A percentile compares a stretch with the other conserved stretches of the same genome.
phyloP scores from a whole-genome alignment of 2,329 filamentous ascomycete species.

The Exserohilum turcica region DNA sequence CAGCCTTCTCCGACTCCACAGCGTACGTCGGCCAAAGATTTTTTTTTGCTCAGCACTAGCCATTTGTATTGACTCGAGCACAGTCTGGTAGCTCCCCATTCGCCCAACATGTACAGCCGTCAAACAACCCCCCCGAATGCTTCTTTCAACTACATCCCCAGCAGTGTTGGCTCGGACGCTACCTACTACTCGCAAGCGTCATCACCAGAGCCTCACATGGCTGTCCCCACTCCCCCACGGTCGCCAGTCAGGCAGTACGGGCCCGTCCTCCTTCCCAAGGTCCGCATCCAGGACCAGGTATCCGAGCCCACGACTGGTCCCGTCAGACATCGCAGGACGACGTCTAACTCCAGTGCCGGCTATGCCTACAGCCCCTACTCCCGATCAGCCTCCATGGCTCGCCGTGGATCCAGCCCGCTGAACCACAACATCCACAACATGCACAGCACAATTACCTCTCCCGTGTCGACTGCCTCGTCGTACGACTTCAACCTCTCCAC shows the following conservation, averaged over 20 bases:
- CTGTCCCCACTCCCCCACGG: conserved; percentile 70
- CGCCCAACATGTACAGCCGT: conserved; percentile 50
- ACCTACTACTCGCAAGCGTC: conserved; percentile 70
- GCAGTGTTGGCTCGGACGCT: conserved; percentile 58
- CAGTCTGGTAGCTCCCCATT: conserved; percentile 46
- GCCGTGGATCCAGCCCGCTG: conserved; percentile 53
- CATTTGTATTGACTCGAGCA: conserved; percentile 18
- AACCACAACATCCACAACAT: conserved; percentile 39
- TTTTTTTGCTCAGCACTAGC: conserved; percentile 2
- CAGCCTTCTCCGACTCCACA: conserved; percentile 24
- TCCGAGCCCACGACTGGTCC: conserved; percentile 62
- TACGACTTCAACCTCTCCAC: conserved; percentile 50
- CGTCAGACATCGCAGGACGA: conserved; percentile 63
- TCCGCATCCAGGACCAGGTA: conserved; percentile 81
- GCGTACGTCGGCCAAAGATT: conserved; percentile 43
- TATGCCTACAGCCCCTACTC: conserved; percentile 58
- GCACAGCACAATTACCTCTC: conserved; percentile 53
- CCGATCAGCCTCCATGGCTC: conserved; percentile 51
- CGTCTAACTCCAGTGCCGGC: conserved; percentile 54
- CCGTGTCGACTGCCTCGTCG: conserved; percentile 47
- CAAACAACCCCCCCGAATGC: conserved; percentile 53
- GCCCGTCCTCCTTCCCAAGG: conserved; percentile 81
- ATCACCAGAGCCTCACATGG: conserved; percentile 69
- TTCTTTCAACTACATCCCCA: conserved; percentile 46
- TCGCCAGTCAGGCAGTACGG: conserved; percentile 80